Base-by-base conservation (phyloP, 139 green algal genomes). In the Coelastrella sp. region DNA sequence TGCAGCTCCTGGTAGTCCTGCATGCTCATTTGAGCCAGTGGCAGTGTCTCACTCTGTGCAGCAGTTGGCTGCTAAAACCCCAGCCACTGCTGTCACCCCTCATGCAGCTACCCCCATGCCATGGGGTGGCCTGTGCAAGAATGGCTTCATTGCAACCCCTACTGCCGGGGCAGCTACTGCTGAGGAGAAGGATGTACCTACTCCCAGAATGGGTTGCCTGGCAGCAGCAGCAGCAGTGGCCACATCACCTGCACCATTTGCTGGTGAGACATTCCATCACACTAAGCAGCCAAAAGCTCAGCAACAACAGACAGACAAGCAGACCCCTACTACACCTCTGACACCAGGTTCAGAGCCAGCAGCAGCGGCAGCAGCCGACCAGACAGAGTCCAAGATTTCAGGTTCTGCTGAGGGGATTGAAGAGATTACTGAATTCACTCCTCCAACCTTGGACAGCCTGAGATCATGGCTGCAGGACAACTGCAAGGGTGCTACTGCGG, bases 401-500 rank as follows among this genome's bases (percentile, higher is more conserved):
- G 81, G 25, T 83, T 49, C 78, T 78, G 70, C 12, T 78, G 70
- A 11, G 14, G 25, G 70, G 70, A 35, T 4, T 65, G 7, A 66
- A 6, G 6, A 81, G 74, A 0, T 59, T 59, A 24, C 24, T 59
- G 9, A 57, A 6, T 19, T 81, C 17, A 81, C 9, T 58, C 8
- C 22, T 14, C 25, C 74, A 81, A 59, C 74, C 24, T 24, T 56
- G 9, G 81, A 86, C n/a, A 59, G 14, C 74, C 22, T 86, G 20
- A 58, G 81, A 66, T 65, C 22, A 12, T 74, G 59, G 81, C 63
- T 87, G 25, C 11, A 49, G 61, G 25, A 58, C 7, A 35, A 63
- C 12, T 20, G 61, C 8, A 87, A 87, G 82, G 82, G 82, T 27
- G 82, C 27, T 7, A 87, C 82, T n/a, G 82, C 82, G 63, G 82